Evolutionary conservation across 176 grass and related monocot species (phyloP).

Genomic region (Secale cereale): DNA sequence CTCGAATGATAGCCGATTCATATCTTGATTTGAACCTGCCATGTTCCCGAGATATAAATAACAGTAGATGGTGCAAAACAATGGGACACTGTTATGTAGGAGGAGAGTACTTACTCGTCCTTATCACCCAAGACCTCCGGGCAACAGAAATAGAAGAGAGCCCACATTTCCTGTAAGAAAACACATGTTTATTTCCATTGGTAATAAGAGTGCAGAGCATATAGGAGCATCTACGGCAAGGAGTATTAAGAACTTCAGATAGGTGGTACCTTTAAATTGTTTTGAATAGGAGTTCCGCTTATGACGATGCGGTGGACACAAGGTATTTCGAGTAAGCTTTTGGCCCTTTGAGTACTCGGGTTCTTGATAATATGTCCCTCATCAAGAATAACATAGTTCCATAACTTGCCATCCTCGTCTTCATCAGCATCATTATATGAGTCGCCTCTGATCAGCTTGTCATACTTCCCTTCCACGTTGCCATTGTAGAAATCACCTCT

Average conservation of each 20-base stretch:
- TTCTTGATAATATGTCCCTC: conserved; percentile 98
- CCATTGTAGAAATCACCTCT: conserved; percentile 40
- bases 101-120: conserved; percentile 45
- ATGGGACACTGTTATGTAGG: conserved; percentile 20
- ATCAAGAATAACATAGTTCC: conserved; percentile 90
- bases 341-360: conserved; percentile 69
- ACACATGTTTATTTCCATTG: conserved; percentile 16
- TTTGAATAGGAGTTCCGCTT: conserved; percentile 95
- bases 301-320: conserved; percentile 80
- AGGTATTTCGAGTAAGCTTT: conserved; percentile 90
- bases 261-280: conserved; percentile 72
- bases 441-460: conserved; percentile 66
- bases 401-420: conserved; percentile 63
- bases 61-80: conserved; percentile 17
- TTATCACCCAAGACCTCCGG: conserved; percentile 88
- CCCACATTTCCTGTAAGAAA: conserved; percentile 89
- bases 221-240: not conserved
- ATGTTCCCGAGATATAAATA: conserved; percentile 24
- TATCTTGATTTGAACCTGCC: conserved; percentile 75
- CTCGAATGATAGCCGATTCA: conserved; percentile 76
- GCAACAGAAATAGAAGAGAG: conserved; percentile 91
- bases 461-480: conserved; percentile 49
- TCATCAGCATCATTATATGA: conserved; percentile 32
- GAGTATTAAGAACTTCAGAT: conserved; percentile 9
- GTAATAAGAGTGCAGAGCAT: conserved; percentile 1